Evolutionary conservation across 495 filamentous ascomycete genomes (phyloP).

Genomic region (Chaetomidium leptoderma): DNA sequence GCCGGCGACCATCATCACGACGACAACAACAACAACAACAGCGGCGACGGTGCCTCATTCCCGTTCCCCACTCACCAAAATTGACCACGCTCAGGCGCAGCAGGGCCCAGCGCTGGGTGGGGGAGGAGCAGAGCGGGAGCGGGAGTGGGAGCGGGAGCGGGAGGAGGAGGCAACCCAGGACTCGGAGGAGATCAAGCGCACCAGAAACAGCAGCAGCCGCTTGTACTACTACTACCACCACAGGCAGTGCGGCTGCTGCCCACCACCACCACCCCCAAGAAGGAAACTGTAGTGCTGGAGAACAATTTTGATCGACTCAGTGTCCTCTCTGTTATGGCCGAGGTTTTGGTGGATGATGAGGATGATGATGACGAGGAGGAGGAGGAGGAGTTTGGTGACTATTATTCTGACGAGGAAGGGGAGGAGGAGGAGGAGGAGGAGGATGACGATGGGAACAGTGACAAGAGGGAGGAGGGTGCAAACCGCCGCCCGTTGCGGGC

Average conservation of each 20-base stretch:
- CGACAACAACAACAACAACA: too few relatives aligned
- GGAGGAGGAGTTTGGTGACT: background rate
- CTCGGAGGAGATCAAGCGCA: background rate
- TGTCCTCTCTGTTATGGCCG: conserved; percentile 11
- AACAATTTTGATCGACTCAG: conserved; percentile 19
- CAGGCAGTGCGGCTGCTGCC: background rate
- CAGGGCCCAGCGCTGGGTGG: background rate
- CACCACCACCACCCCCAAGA: background rate
- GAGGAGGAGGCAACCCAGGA: background rate
- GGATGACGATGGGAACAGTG: background rate
- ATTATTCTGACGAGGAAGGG: background rate
- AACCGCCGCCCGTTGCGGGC: background rate
- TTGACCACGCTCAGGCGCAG: conserved; percentile 31
- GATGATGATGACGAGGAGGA: background rate
- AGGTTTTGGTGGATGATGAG: conserved; percentile 15
- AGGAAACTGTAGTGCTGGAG: conserved; percentile 1
- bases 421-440: background rate
- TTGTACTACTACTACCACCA: background rate
- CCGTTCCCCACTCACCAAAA: background rate
- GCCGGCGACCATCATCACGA: background rate
- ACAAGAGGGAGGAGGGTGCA: background rate
- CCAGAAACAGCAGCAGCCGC: background rate
- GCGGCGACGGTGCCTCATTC: too few relatives aligned
- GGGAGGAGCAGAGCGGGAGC: too few relatives aligned
- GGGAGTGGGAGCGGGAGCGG: too few relatives aligned